Evolutionary conservation across 495 filamentous ascomycete genomes (phyloP), one percentile per base, ranked within the genome.

Genomic region (Trichoderma erinaceum): DNA sequence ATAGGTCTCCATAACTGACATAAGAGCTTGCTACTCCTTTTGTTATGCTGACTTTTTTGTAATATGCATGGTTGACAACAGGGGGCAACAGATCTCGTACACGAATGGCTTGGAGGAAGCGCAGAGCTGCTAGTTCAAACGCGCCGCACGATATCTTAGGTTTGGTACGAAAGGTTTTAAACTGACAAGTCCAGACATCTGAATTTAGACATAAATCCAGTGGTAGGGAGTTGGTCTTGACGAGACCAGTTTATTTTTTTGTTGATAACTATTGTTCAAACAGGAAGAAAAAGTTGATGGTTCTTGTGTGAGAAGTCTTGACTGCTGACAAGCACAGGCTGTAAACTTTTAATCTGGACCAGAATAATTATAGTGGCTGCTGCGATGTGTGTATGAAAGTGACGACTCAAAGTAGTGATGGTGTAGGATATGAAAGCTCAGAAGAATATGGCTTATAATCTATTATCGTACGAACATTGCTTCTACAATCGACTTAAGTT

Each of bases 61-160:
- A 61, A 29, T 61, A 61, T 32, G 25, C 56, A 61, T 61, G 56
- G 56, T 61, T 61, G 56, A 61, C 56, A 27, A 61, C 56, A 61
- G 56, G 25, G 56, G 56, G 56, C 56, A 29, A 61, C 56, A 61
- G 56, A 32, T 61, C 25, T 32, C 25, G 25, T 32, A 32, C 4
- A 61, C 56, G 56, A 27, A 61, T 29, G 56, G 56, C 56, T 61
- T 61, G 56, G 56, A 16, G 56, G 27, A 61, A 32, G 25, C 56
- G 56, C 23, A 61, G 23, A 61, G n/a, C 56, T 61, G 56, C 56
- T 32, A 32, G 23, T 61, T 61, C 56, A 61, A 61, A 27, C 56
- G 23, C 56, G 16, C 27, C 56, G 27, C 27, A 27, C 56, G 13
- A 61, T 61, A 13, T 61, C 11, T 32, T 61, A 61, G 56, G 56